Percentiles rank a stretch among this genome's conserved stretches.
These are phyloP conservation scores for Mimosa bimucronata DNA, from an alignment of 306 rosid genomes.

Conservation along the genomic window DNA sequence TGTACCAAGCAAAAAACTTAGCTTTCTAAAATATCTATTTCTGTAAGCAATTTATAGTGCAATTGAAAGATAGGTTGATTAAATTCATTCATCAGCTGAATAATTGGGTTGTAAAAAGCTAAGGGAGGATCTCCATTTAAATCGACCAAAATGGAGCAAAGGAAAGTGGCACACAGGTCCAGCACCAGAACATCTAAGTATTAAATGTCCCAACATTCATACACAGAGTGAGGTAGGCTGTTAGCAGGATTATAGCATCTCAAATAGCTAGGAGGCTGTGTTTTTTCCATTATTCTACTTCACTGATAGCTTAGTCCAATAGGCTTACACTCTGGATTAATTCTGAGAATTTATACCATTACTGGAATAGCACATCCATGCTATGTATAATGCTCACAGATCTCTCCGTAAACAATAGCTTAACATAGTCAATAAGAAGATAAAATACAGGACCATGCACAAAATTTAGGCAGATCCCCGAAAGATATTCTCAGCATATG, in stretches of 20 bases:
- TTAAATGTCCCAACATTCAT: background rate
- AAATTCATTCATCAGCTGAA: background rate
- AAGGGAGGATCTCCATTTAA: background rate
- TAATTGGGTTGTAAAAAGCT: background rate
- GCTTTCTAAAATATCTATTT: background rate
- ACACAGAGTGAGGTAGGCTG: background rate
- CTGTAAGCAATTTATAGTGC: background rate
- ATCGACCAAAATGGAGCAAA: background rate
- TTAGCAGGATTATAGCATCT: background rate
- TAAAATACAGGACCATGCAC: background rate
- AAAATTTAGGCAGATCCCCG: background rate
- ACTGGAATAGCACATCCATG: too few species aligned
- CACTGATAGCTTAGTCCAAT: background rate
- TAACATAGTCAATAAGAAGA: background rate
- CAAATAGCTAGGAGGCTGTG: background rate
- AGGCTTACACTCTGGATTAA: background rate
- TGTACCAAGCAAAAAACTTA: background rate
- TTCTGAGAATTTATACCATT: too few species aligned
- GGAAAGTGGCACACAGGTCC: background rate
- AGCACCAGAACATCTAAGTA: background rate
- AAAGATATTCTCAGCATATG: slow-evolving; percentile 16
- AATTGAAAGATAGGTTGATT: background rate
- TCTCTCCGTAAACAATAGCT: background rate
- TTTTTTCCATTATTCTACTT: background rate
- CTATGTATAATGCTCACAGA: background rate